Evolutionary conservation across 1,284 basidiomycete species (phyloP).

Genomic region (Sparassis latifolia): DNA sequence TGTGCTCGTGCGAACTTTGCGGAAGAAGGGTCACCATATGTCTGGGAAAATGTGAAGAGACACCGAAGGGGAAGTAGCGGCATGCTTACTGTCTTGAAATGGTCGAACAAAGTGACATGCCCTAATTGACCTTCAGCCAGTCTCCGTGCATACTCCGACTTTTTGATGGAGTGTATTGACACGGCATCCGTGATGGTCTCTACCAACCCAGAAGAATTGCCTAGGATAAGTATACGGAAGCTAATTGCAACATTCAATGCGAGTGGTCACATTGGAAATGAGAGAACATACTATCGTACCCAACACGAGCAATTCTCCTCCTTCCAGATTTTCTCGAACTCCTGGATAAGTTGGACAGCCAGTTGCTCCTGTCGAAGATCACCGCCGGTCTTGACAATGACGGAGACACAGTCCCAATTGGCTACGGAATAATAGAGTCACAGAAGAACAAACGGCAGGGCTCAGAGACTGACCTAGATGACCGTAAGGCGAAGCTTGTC

Average conservation of each 20-base stretch:
- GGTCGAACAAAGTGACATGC: constrained; percentile 84
- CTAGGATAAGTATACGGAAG: constrained; percentile 87
- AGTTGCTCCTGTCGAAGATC: constrained; percentile 97
- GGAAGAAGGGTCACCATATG: constrained; percentile 85
- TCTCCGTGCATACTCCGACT: constrained; percentile 90
- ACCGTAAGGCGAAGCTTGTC: constrained; percentile 91
- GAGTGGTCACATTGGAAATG: not conserved
- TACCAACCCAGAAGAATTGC: constrained; percentile 87
- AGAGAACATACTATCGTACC: constrained; percentile 77
- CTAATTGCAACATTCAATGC: constrained; percentile 13
- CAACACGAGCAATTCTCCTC: constrained; percentile 89
- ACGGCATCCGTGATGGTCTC: constrained; percentile 97
- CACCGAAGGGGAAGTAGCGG: not conserved
- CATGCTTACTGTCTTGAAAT: constrained; percentile 71
- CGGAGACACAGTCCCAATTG: constrained; percentile 85
- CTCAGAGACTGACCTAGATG: constrained; percentile 66
- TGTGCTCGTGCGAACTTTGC: constrained; percentile 83
- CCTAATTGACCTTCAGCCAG: constrained; percentile 76
- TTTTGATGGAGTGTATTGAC: constrained; percentile 99
- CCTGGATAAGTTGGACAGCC: constrained; percentile 90
- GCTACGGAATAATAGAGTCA: constrained; percentile 28
- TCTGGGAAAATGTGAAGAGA: constrained; percentile 37
- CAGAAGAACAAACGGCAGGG: not conserved
- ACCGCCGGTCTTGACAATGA: constrained; percentile 98
- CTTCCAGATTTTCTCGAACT: constrained; percentile 92